A percentile compares a stretch with the other conserved stretches of the same genome.
These are phyloP conservation scores for Exutisphaerella laricina DNA, from an alignment of 2,329 filamentous ascomycete genomes.

Conservation along the genomic window DNA sequence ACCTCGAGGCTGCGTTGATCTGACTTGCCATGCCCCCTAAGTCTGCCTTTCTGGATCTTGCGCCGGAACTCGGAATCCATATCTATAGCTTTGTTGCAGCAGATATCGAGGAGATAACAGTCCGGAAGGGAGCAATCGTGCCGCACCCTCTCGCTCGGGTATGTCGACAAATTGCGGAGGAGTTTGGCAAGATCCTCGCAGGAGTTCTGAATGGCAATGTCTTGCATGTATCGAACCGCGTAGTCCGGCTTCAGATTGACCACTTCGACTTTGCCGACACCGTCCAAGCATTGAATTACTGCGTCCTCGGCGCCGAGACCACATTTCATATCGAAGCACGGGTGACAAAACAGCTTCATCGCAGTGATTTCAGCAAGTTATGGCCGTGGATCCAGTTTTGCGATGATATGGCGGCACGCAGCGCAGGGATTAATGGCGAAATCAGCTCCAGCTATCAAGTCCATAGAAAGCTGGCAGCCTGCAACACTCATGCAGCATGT, in stretches of 20 bases:
- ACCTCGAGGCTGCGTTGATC: no score
- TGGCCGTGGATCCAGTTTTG: conserved; percentile 17
- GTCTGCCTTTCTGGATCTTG: no score
- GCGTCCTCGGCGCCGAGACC: conserved; percentile 1
- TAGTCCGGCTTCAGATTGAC: conserved; percentile 10
- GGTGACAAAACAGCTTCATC: conserved; percentile 14
- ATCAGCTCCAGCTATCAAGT: conserved; percentile 8
- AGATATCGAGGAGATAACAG: no score
- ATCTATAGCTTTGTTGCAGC: no score
- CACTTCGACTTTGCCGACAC: conserved; percentile 12
- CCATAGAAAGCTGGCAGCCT: conserved; percentile 1
- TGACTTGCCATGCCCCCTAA: no score
- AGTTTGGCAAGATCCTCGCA: no score
- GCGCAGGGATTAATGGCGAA: not conserved
- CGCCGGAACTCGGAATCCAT: no score
- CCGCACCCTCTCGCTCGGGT: no score
- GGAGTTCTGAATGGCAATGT: no score
- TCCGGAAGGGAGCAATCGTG: no score
- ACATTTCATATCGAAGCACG: conserved; percentile 8
- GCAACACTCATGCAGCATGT: conserved; percentile 12
- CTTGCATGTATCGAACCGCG: no score
- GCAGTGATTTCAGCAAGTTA: conserved; percentile 12
- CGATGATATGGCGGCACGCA: conserved; percentile 7
- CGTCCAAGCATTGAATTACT: conserved; percentile 9
- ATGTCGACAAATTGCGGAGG: no score